phyloP scores from a whole-genome alignment of 257 asterid genomes.

The Salvia miltiorrhiza region DNA sequence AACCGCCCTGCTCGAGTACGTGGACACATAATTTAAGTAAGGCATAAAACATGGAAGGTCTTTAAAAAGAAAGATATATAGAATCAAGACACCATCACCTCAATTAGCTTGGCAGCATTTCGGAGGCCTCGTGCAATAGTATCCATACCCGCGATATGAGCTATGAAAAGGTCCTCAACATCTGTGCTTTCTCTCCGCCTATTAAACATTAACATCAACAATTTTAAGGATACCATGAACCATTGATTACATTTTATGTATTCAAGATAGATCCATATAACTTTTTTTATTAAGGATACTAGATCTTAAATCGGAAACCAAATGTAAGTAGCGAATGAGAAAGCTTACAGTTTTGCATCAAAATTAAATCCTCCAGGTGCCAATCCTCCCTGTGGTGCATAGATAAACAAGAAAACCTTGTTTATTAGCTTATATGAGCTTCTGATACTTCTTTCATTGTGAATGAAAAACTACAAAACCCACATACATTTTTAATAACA shows the following conservation, averaged over 20 bases:
- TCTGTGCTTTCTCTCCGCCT: slow-evolving; percentile 99
- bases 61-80: no score
- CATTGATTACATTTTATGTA: no score
- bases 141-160: slow-evolving; percentile 96
- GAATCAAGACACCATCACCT: slow-evolving; percentile 35
- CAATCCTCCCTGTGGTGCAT: slow-evolving; percentile 68
- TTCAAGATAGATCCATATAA: background rate
- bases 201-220: background rate
- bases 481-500: slow-evolving; percentile 71
- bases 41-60: no score
- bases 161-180: slow-evolving; percentile 86
- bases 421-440: background rate
- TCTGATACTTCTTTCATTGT: background rate
- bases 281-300: background rate
- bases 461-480: background rate
- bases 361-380: slow-evolving; percentile 99
- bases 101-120: slow-evolving; percentile 80
- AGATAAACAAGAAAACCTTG: background rate
- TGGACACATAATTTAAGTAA: background rate
- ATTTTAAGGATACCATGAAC: no score
- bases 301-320: background rate
- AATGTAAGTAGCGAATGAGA: background rate
- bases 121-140: slow-evolving; percentile 93
- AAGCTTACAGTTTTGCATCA: slow-evolving; percentile 85
- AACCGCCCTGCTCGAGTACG: slow-evolving; percentile 56